A percentile compares a stretch with the other conserved stretches of the same genome.
These are phyloP conservation scores for Heliamphora pulchella DNA, from an alignment of 179 eudicot genomes.

Conservation along the genomic window DNA sequence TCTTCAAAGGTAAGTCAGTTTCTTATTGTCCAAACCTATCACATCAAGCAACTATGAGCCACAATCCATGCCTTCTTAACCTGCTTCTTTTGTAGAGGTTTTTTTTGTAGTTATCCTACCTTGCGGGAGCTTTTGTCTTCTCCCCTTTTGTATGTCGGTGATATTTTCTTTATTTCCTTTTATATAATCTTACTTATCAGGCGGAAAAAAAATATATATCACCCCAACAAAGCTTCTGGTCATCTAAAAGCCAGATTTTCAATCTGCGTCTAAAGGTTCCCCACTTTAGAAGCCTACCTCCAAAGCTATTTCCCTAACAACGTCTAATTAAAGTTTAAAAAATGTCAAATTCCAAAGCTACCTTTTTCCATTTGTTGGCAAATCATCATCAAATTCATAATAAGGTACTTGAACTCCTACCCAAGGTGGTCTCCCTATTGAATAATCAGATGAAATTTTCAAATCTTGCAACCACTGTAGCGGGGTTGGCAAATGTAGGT, in stretches of 20 bases:
- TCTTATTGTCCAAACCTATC: no score
- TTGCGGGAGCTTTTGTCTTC: no score
- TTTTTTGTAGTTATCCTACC: no score
- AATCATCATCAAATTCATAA: background rate
- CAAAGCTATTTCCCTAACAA: background rate
- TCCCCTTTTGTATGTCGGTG: no score
- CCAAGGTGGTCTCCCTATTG: background rate
- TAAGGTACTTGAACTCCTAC: background rate
- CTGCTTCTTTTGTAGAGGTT: no score
- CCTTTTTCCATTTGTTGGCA: background rate
- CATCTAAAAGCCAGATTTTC: background rate
- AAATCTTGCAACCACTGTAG: background rate
- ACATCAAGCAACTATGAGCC: background rate
- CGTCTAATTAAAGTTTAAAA: background rate
- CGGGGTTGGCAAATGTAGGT: background rate
- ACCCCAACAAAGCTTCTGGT: no score
- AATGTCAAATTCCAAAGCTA: background rate
- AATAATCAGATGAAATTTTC: background rate
- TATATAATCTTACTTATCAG: no score
- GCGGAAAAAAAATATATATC: no score
- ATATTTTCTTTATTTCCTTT: no score
- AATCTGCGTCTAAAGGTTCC: background rate
- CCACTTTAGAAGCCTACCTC: background rate
- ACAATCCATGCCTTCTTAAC: background rate
- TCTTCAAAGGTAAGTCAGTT: no score